phyloP scores from a whole-genome alignment of 371 early-diverging fungal genomes.

The Mycotypha africana region DNA sequence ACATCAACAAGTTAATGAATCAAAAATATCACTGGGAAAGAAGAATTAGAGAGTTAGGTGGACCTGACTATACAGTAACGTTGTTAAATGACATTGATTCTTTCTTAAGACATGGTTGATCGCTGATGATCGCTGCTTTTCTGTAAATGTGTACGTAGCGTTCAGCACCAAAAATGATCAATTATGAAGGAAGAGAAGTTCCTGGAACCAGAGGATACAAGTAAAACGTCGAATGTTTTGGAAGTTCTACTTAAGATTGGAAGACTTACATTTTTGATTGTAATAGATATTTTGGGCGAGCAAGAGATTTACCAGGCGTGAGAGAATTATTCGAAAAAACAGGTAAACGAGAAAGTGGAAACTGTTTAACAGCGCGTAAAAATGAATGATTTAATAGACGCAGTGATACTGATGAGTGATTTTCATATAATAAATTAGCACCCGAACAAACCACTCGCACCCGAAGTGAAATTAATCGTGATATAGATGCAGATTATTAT shows the following conservation, averaged over 20 bases:
- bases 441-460: conserved; percentile 43
- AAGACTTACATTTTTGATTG: not conserved
- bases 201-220: conserved; percentile 92
- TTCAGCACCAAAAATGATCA: conserved; percentile 72
- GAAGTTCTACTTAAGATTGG: no score
- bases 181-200: conserved; percentile 84
- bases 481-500: conserved; percentile 92
- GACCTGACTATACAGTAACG: conserved; percentile 88
- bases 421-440: conserved; percentile 9
- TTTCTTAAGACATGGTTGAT: no score
- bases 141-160: no score
- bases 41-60: conserved; percentile 88
- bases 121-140: no score
- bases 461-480: conserved; percentile 68
- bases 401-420: not conserved
- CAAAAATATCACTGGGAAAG: conserved; percentile 93
- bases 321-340: conserved; percentile 83
- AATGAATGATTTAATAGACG: not conserved
- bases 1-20: conserved; percentile 89
- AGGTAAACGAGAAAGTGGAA: no score
- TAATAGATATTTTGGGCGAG: conserved; percentile 91
- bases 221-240: no score
- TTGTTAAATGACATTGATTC: not conserved
- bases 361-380: no score
- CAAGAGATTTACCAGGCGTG: conserved; percentile 93